Conservation (phyloP, 1,139 yeast species). For the Lodderomyces margitis region DNA sequence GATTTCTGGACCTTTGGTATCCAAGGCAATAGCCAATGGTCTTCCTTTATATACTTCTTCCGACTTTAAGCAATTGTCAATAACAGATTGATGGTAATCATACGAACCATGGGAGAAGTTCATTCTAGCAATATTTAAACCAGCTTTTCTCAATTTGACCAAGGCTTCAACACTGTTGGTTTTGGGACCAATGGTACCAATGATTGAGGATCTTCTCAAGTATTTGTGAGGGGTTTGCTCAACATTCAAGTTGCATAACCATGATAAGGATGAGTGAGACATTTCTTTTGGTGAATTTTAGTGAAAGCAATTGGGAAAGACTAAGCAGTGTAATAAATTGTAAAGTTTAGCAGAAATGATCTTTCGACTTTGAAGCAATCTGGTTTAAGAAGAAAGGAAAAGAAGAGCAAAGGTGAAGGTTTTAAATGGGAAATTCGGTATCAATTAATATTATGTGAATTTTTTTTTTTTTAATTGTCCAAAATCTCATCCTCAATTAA, state of each 20-base stretch:
- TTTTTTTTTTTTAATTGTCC: no score
- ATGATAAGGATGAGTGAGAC: conserved; percentile 43
- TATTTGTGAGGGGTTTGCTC: conserved; percentile 77
- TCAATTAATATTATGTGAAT: no score
- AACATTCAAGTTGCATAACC: conserved; percentile 85
- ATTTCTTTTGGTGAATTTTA: conserved; percentile 16
- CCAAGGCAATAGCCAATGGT: conserved; percentile 97
- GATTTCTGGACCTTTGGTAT: conserved; percentile 99
- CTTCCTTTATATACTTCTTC: conserved; percentile 89
- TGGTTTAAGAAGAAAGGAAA: not conserved
- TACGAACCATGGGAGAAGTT: conserved; percentile 98
- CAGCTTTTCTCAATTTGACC: conserved; percentile 90
- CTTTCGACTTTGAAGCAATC: no score
- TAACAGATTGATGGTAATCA: conserved; percentile 94
- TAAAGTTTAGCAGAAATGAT: no score
- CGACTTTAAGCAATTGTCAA: conserved; percentile 94
- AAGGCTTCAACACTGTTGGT: conserved; percentile 86
- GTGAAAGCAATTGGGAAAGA: not conserved
- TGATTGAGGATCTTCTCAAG: conserved; percentile 92
- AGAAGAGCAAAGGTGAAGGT: not conserved
- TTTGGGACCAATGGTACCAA: conserved; percentile 98
- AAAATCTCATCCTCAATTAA: not conserved
- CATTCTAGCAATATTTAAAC: conserved; percentile 96
- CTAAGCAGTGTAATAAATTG: not conserved
- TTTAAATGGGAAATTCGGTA: not conserved